phyloP scores from a whole-genome alignment of 768 basidiomycete species.

The Lepiota subincarnata region DNA sequence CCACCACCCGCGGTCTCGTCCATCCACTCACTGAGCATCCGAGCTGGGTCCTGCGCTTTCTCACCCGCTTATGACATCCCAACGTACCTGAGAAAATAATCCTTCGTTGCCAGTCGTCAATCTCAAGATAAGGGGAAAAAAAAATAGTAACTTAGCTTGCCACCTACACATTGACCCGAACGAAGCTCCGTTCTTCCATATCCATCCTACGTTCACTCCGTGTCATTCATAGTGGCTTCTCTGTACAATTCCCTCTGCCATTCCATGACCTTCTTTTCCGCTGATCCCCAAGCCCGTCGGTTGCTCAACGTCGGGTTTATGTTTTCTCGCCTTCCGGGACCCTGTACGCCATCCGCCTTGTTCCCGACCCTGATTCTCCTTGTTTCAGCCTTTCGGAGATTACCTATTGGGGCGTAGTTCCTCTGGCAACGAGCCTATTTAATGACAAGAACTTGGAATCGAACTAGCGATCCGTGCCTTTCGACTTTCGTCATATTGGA shows the following conservation, averaged over 20 bases:
- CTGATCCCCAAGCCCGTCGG: not conserved
- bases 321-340: not conserved
- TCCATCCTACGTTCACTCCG: conserved; percentile 3
- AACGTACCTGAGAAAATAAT: conserved; percentile 9
- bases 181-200: conserved; percentile 4
- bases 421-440: conserved; percentile 8
- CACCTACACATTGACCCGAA: not conserved
- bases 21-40: not conserved
- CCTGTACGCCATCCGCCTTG: conserved; percentile 2
- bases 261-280: conserved; percentile 1
- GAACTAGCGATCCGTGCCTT: not conserved
- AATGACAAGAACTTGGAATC: not conserved
- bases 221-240: conserved; percentile 7
- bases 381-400: conserved; percentile 6
- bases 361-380: not conserved
- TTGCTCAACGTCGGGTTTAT: no score
- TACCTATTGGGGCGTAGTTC: conserved; percentile 1
- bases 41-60: not conserved
- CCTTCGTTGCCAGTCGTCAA: not conserved
- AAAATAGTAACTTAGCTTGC: not conserved
- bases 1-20: not conserved
- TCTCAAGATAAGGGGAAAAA: not conserved
- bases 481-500: not conserved
- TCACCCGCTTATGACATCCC: not conserved
- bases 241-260: not conserved